Evolutionary conservation across 495 filamentous ascomycete species (phyloP).

Genomic region (Tuber indicum): DNA sequence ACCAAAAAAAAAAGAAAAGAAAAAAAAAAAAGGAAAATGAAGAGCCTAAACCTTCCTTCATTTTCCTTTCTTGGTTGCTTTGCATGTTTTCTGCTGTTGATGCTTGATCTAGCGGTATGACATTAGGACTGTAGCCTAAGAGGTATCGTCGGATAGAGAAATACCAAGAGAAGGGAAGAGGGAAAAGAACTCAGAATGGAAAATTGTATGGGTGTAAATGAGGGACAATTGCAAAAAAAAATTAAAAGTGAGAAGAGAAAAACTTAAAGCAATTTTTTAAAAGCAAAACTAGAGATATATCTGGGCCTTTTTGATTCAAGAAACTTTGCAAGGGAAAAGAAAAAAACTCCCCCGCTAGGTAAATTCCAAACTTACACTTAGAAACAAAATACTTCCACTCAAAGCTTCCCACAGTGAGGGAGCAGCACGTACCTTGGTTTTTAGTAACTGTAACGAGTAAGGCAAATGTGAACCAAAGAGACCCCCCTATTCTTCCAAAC

Average conservation of each 20-base stretch:
- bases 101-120: background rate
- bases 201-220: slow-evolving; percentile 4
- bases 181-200: background rate
- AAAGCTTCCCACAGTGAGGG: background rate
- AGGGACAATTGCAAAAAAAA: background rate
- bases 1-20: background rate
- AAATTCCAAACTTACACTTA: background rate
- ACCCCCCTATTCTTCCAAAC: background rate
- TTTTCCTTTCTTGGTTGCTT: background rate
- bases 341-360: background rate
- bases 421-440: background rate
- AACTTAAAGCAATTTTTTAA: background rate
- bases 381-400: background rate
- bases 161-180: background rate
- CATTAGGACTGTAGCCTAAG: background rate
- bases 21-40: background rate
- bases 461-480: slow-evolving; percentile 17
- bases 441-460: slow-evolving; percentile 11
- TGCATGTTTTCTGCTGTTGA: background rate
- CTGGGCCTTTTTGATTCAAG: background rate
- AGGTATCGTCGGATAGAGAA: background rate
- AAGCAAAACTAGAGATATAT: background rate
- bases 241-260: too few relatives aligned
- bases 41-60: background rate
- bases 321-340: background rate